Evolutionary conservation across 139 green algal species (phyloP), one percentile per base, ranked within the genome.

Genomic region (Nannochloris sp.): DNA sequence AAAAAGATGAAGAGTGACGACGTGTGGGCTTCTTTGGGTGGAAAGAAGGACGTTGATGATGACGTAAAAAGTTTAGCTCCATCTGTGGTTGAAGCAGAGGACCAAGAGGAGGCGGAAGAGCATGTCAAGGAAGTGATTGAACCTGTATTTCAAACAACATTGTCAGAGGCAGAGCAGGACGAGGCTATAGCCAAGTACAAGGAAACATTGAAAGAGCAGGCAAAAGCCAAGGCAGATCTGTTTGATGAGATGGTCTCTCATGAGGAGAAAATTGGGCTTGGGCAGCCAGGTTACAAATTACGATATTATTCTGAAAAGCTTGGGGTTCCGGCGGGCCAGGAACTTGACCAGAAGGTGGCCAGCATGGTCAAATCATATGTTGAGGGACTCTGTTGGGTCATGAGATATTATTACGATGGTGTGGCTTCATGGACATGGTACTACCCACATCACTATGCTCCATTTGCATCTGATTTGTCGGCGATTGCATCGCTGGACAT

Each of bases 361-460:
- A 24, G 14, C 11, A 83, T 95, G 72, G 88, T 96, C 57, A 58
- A 76, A 50, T 64, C 71, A 14, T 99, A 93, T 69, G 81, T 97
- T 44, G 81, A 93, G 73, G 93, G 93, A 1, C 77, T 99, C 65
- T 87, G 75, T 73, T 99, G 93, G 93, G 93, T 98, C 31, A 92
- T 97, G 86, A 54, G 57, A 44, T 98, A 95, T 75, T 94, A 95
- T 80, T 95, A 94, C 66, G 83, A 91, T 37, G 88, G 79, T 49
- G 80, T 87, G 27, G 74, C 80, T 24, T 83, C 78, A 48, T 87
- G 80, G 80, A 81, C 40, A 53, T 91, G 86, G 88, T 99, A 87
- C 77, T 99, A 96, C 74, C 93, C 91, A 12, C 95, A 92, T 78
- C 93, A 99, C 80, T 99, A 99, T 72, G 94, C 94, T 9, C 94